Base-by-base conservation (phyloP, 2,329 filamentous ascomycete species). In the Atkinsonella hypoxylon region DNA sequence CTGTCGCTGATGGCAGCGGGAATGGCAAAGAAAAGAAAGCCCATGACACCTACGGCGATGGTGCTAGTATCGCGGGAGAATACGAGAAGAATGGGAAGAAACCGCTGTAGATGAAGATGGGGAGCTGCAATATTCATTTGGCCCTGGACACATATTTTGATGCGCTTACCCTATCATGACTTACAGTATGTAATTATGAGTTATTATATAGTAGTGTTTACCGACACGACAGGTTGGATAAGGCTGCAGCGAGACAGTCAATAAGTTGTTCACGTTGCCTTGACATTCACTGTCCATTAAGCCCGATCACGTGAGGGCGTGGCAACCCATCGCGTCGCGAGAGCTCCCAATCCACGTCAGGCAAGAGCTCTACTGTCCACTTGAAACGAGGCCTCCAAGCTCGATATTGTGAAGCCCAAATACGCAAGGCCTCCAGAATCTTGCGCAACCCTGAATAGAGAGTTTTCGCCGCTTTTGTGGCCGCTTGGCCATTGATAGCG, bases 51-150 rank as follows among this genome's bases (percentile, higher is more conserved):
- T 57, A 65, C 49, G 58, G 58, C 2, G 63, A 65, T 42, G 52
- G 51, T 15, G 55, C 50, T 13, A 66, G 61, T 48, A 51, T 62
- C 11, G 57, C 59, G 10, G 58, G 61, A 12, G 58, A 56, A 5
- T 58, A 61, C 26, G 58, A 64, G 36, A 40, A 56, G 10, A 63
- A 59, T 26, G 64, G 64, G 6, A 68, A 70, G 58, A 64, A 63
- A 54, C 53, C 64, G 13, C 56, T 55, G 11, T 49, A 48, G 48
- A 47, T 32, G 11, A 38, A 38, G n/a, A 15, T 45, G 43, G 8
- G 13, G 10, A 20, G n/a, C 39, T 18, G 26, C 7, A 26, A 2
- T 26, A 26, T 26, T 7, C 26, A 26, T 26, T 26, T 26, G 26
- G 26, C 26, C 26, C 26, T 4, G 26, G 26, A 7, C 26, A 26